Evolutionary conservation across 2,329 filamentous ascomycete genomes (phyloP), one percentile per base, ranked within the genome.

Genomic region (Sphaerulina vaccinii): DNA sequence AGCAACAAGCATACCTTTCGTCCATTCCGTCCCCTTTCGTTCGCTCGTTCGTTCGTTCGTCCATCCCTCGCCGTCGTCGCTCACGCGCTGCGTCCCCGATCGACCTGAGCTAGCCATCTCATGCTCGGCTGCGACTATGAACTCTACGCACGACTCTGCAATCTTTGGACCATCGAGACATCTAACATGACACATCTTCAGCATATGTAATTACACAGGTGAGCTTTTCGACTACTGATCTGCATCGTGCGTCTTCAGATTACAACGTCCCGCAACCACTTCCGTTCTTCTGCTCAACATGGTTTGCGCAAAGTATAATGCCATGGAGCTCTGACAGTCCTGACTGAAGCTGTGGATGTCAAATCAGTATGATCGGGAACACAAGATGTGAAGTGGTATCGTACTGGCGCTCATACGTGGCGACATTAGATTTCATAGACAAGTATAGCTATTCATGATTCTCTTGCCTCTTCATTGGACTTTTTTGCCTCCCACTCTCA

Each of bases 391-490:
- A 22, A 18, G 15, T 18, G 22, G 11, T 15, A 15, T 40, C 10
- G 16, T 13, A 15, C 9, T 19, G 22, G 44, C 27, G 35, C n/a
- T 32, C 27, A 7, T 39, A 22, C 13, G 18, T 22, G 36, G 45
- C 45, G 16, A 11, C 9, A 39, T 21, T 39, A 21, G 7, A 23
- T 11, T 13, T 19, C 16, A n/a, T 39, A 18, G 22, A 27, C 49
- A 29, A 51, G 41, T 41, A 11, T 37, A 21, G 15, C 52, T 63
- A 68, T 49, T 75, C 73, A 50, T 75, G 48, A 65, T 76, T 69
- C 52, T 75, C 73, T 5, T 73, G 73, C 50, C 74, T 64, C 64
- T 76, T 76, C 19, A 71, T 60, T n/a, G 73, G 73, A 51, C 71
- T 72, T 46, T 68, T 53, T 32, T 33, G 13, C 15, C 37, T 46